Evolutionary conservation across 805 yeast species (phyloP), one percentile per base, ranked within the genome.

Genomic region (Candida adriatica): DNA sequence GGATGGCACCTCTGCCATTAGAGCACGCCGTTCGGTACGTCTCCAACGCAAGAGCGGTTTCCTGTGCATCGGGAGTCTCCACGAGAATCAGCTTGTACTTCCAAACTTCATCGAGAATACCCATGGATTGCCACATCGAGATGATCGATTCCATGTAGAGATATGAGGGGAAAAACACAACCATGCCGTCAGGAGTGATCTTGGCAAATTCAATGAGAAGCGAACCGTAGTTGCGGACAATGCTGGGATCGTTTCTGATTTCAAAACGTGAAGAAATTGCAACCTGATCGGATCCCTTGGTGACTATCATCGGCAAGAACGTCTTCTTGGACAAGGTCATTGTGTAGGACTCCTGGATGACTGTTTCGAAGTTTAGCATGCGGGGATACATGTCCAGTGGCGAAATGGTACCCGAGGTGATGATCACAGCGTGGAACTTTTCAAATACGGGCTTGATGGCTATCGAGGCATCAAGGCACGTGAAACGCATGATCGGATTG

Each of bases 51-150:
- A 92, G 61, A 2, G 96, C 81, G 0, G 99, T 92, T 57, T 92
- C 99, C 55, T 92, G 99, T 0, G 96, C 95, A 72, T 92, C 99
- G 0, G 99, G 99, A 0, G 99, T 92, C 55, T 92, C 99, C 11
- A 94, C 97, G 19, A 92, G 62, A 43, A 92, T 90, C 44, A 92
- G 66, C 55, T 92, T 92, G 55, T 92, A 87, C 56, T 92, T 88
- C 98, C 98, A 92, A 8, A 92, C 97, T 57, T 92, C 97, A 55
- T 92, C 99, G 47, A 92, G 60, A 25, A 92, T 88, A 30, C 97
- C 97, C 96, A 92, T 92, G 10, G 79, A 80, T 61, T 92, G 98
- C 99, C 99, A 92, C 84, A 86, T 88, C 2, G 96, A 85, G 25
- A 92, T 90, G 48, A 92, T 92, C 48, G 94, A 83, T 57, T 92